Evolutionary conservation across 73 alveolate genomes (phyloP).

Genomic region (Blepharisma japonicum): DNA sequence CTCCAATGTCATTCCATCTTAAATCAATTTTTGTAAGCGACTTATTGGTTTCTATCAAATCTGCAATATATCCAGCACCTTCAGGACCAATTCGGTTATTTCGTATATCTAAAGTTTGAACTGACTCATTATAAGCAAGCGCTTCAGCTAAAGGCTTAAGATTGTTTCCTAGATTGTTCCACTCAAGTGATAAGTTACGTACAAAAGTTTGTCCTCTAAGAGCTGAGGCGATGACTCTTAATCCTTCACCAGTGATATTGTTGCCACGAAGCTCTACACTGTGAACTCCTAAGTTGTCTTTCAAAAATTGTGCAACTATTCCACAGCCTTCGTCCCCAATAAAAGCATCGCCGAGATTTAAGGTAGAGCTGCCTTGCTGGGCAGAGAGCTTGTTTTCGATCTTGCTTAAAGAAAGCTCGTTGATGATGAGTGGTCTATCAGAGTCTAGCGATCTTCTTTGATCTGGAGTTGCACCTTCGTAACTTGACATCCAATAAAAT

Average conservation of each 20-base stretch:
- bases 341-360: conserved; percentile 17
- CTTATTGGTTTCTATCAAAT: conserved; percentile 34
- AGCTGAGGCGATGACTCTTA: conserved; percentile 35
- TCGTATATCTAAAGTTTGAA: conserved; percentile 45
- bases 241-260: conserved; percentile 53
- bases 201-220: conserved; percentile 15
- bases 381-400: conserved; percentile 14
- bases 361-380: conserved; percentile 16
- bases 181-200: conserved; percentile 38
- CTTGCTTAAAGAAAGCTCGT: not conserved
- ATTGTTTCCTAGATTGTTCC: conserved; percentile 54
- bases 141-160: conserved; percentile 41
- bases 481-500: too few relatives aligned
- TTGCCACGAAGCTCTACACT: conserved; percentile 52
- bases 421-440: not conserved
- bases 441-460: too few relatives aligned
- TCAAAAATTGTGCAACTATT: not conserved
- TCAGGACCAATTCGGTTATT: conserved; percentile 57
- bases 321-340: conserved; percentile 31
- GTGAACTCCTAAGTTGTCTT: not conserved
- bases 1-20: conserved; percentile 59
- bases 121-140: conserved; percentile 31
- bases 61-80: conserved; percentile 35
- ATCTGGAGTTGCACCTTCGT: too few relatives aligned
- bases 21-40: conserved; percentile 40